Evolutionary conservation across 371 early-diverging fungal species (phyloP).

Genomic region (Rozella allomycis): DNA sequence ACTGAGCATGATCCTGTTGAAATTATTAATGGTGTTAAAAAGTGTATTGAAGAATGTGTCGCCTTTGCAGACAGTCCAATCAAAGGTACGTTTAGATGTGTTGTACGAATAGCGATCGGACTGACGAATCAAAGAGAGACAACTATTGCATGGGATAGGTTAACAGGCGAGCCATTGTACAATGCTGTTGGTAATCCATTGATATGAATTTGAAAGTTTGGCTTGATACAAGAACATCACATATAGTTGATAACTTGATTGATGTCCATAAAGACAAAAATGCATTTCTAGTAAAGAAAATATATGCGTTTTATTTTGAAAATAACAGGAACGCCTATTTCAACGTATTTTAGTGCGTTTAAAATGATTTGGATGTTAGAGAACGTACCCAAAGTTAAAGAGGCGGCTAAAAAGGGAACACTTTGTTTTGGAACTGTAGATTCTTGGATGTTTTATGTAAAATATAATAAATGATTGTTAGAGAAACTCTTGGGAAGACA

Average conservation of each 20-base stretch:
- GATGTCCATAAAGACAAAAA: conserved; percentile 5
- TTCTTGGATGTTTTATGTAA: conserved; percentile 69
- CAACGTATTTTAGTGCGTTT: conserved; percentile 81
- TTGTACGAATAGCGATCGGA: conserved; percentile 36
- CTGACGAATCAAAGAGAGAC: conserved; percentile 94
- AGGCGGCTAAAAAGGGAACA: conserved; percentile 25
- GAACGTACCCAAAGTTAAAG: conserved; percentile 40
- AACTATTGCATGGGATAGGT: conserved; percentile 63
- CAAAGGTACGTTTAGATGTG: conserved; percentile 16
- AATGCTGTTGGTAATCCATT: conserved; percentile 40
- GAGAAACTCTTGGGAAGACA: conserved; percentile 67
- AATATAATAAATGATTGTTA: conserved; percentile 2
- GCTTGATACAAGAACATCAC: conserved; percentile 68
- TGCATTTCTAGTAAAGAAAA: conserved; percentile 6
- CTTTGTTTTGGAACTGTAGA: conserved; percentile 76
- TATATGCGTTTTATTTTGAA: conserved; percentile 42
- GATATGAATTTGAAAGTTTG: conserved; percentile 35
- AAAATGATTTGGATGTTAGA: conserved; percentile 83
- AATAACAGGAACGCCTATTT: conserved; percentile 29
- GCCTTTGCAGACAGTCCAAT: conserved; percentile 36
- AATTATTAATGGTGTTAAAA: conserved; percentile 41
- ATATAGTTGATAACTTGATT: conserved; percentile 39
- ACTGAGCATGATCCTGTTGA: conserved; percentile 68
- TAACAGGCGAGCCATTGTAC: conserved; percentile 55
- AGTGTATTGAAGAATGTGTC: conserved; percentile 43